Evolutionary conservation across 495 filamentous ascomycete species (phyloP), one percentile per base, ranked within the genome.

Genomic region (Penicillium salamii): DNA sequence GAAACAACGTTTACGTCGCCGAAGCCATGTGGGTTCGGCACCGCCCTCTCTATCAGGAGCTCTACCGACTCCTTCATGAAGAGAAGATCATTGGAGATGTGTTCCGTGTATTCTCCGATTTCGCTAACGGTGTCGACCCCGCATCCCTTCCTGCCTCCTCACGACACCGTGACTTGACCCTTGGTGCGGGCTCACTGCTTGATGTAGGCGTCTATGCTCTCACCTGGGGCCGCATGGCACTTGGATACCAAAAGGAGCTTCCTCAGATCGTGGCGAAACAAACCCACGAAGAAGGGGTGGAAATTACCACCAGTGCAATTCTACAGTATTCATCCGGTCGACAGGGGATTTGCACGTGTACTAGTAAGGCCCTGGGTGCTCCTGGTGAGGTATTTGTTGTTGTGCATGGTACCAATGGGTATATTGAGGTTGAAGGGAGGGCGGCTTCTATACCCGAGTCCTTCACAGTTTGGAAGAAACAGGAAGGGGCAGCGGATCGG

Each of bases 1-100:
- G 48, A 29, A 74, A 74, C 42, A 62, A 69, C 1, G 65, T 76
- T 1, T 77, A 65, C 53, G 41, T 76, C 26, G 65, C 71, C 47
- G 71, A 76, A 45, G 74, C 53, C 5, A 57, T 60, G 49, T 60
- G 56, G 56, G 42, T 55, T 12, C 46, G 55, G 26, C 52, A 59
- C 28, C 38, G 47, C 29, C 55, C 55, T 5, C 17, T 59, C 9
- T 43, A 23, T 14, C 23, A n/a, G 6, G 44, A 59, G 29, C 35
- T 59, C 1, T 13, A 36, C 29, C 38, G 45, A 19, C 23, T 54
- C 0, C 21, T 54, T 6, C 51, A 51, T 20, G 13, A 51, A 35
- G 52, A 55, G n/a, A 55, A 49, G 20, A 23, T 49, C 5, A 49
- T 54, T 9, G 51, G 52, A 4, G 31, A 54, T 32, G 23, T 59